Evolutionary conservation across 2,329 filamentous ascomycete genomes (phyloP), one percentile per base, ranked within the genome.

Genomic region (Alternaria triticina): DNA sequence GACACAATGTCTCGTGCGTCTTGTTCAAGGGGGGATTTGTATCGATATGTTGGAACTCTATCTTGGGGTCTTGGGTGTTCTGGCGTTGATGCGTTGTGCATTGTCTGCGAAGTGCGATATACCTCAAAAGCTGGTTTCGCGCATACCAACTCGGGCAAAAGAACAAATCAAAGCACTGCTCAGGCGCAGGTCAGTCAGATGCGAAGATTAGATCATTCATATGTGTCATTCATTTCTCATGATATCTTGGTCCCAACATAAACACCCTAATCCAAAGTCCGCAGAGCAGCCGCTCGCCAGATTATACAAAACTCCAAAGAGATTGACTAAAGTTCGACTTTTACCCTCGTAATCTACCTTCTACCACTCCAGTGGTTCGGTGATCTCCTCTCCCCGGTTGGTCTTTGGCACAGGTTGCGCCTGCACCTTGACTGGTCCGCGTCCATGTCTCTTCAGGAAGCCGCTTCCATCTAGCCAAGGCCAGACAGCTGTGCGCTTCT

Each of bases 391-490:
- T 1, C 94, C 94, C 15, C 93, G 85, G 82, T 97, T 97, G 66
- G 94, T 97, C 84, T 90, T 95, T 43, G 94, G 93, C 44, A 97
- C 90, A 6, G 92, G 89, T 11, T 83, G 86, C 11, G 89, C 88
- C 73, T 88, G 83, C 20, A 91, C 83, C 83, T 87, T 89, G 10
- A 89, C 87, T 2, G 88, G 85, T 5, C 87, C 86, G 65, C 78
- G 81, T 59, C 85, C 78, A 68, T 85, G 84, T 60, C 85, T 82
- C 67, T 84, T 86, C 62, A 98, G 85, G 79, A 97, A 98, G 0
- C 89, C 92, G 45, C 86, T 89, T 33, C 95, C 96, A 76, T 97
- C 93, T 69, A 98, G 83, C 95, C 95, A 98, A 3, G 96, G 95
- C 22, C 92, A 97, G 65, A 93, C 87, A 56, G 85, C 81, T 10